A percentile compares a stretch with the other conserved stretches of the same genome.
Conservation (phyloP, 2,329 filamentous ascomycete species). For the Metarhizium guizhouense region DNA sequence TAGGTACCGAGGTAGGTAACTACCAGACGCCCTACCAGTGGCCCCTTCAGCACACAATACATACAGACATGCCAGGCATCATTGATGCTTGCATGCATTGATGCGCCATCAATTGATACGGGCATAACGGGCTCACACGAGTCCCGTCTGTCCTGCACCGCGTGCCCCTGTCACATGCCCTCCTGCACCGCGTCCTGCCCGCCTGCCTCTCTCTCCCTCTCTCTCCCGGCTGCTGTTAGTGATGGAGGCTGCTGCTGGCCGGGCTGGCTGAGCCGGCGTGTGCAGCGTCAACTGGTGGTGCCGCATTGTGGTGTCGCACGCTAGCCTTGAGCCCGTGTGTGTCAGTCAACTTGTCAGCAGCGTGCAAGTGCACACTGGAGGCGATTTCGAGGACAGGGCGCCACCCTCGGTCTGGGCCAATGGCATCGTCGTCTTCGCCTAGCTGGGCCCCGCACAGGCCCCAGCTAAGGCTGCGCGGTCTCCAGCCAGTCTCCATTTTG, state of each 20-base stretch:
- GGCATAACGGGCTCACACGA: not conserved
- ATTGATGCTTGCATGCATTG: too few relatives aligned
- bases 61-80: too few relatives aligned
- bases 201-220: too few relatives aligned
- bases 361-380: not conserved
- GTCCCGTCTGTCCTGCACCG: not conserved
- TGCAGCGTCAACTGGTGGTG: too few relatives aligned
- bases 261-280: not conserved
- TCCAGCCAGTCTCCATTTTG: not conserved
- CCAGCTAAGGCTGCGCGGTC: slow-evolving; percentile 14
- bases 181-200: too few relatives aligned
- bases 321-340: too few relatives aligned
- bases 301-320: too few relatives aligned
- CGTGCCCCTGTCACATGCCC: not conserved
- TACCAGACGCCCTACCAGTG: too few relatives aligned
- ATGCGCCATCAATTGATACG: too few relatives aligned
- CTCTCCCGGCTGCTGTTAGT: not conserved
- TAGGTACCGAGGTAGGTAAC: too few relatives aligned
- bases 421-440: slow-evolving; percentile 13
- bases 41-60: too few relatives aligned
- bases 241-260: not conserved
- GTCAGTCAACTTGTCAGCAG: too few relatives aligned
- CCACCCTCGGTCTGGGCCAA: not conserved
- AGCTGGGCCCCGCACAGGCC: slow-evolving; percentile 16
- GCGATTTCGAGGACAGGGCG: not conserved